These are phyloP conservation scores for Fusarium solani-melongenae DNA, from an alignment of 2,329 filamentous ascomycete species.

Conservation along the genomic window DNA sequence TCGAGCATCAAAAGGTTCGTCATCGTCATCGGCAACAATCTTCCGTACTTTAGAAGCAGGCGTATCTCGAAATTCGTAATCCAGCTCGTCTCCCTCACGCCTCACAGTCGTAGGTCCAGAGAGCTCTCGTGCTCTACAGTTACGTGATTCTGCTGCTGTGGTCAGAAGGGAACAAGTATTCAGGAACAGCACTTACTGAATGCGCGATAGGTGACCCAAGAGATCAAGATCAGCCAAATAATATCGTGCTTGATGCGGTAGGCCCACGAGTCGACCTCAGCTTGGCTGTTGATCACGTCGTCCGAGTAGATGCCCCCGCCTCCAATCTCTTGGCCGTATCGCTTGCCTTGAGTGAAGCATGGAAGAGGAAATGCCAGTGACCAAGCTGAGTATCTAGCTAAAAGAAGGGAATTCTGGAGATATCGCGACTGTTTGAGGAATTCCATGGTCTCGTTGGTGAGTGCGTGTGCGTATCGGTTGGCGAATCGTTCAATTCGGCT, in stretches of 20 bases:
- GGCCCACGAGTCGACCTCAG: constrained; percentile 1
- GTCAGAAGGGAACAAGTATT: not conserved
- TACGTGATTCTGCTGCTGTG: not conserved
- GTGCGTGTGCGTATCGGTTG: not conserved
- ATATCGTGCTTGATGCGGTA: not conserved
- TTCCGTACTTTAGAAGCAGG: not conserved
- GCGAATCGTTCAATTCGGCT: not conserved
- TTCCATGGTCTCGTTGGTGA: not conserved
- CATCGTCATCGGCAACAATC: not conserved
- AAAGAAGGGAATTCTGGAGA: not conserved
- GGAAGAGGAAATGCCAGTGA: not conserved
- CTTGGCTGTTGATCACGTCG: constrained; percentile 10
- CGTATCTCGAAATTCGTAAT: constrained; percentile 8
- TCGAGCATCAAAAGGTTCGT: not conserved
- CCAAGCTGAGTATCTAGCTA: not conserved
- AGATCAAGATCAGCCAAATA: not conserved
- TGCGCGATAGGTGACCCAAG: not conserved
- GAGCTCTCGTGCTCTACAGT: too few species aligned
- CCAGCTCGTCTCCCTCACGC: constrained; percentile 6
- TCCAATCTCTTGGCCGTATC: not conserved
- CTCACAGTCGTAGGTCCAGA: not conserved
- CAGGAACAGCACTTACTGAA: not conserved
- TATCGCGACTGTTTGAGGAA: not conserved
- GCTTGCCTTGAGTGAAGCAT: not conserved
- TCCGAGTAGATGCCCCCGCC: not conserved